These are phyloP conservation scores for Pseudocercospora ulei DNA, from an alignment of 2,329 filamentous ascomycete species.

Conservation along the genomic window DNA sequence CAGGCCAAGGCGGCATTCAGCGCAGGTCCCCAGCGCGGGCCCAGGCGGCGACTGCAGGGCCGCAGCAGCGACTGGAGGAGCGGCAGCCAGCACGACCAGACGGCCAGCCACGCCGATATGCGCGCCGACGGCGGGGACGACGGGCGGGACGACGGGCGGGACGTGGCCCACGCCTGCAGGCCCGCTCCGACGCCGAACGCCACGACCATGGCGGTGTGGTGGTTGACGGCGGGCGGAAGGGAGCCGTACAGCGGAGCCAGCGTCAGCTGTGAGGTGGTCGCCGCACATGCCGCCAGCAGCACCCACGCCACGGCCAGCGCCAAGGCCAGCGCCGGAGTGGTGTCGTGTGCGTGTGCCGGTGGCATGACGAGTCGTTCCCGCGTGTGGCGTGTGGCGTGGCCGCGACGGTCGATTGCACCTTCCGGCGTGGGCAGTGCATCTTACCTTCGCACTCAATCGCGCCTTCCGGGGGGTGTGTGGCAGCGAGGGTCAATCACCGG, in stretches of 20 bases:
- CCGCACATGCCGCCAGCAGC: slow-evolving; percentile 51
- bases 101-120: slow-evolving; percentile 39
- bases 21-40: slow-evolving; percentile 62
- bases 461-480: too few species aligned
- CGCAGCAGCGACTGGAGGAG: slow-evolving; percentile 63
- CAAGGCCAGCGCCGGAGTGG: not conserved
- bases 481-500: too few species aligned
- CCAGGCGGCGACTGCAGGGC: slow-evolving; percentile 54
- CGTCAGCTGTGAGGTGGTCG: slow-evolving; percentile 62
- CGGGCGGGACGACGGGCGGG: too few species aligned
- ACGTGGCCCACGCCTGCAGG: not conserved
- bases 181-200: slow-evolving; percentile 38
- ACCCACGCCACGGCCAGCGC: slow-evolving; percentile 7
- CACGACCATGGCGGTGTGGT: slow-evolving; percentile 54
- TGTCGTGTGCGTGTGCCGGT: too few species aligned
- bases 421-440: too few species aligned
- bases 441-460: too few species aligned
- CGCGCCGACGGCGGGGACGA: too few species aligned
- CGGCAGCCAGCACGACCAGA: slow-evolving; percentile 68
- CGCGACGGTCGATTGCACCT: too few species aligned
- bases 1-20: slow-evolving; percentile 65
- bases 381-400: too few species aligned
- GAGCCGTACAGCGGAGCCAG: slow-evolving; percentile 83
- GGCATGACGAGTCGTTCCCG: too few species aligned
- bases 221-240: slow-evolving; percentile 64